Conservation (phyloP, 352 stramenopile genomes). For the Globisporangium ultimum region DNA sequence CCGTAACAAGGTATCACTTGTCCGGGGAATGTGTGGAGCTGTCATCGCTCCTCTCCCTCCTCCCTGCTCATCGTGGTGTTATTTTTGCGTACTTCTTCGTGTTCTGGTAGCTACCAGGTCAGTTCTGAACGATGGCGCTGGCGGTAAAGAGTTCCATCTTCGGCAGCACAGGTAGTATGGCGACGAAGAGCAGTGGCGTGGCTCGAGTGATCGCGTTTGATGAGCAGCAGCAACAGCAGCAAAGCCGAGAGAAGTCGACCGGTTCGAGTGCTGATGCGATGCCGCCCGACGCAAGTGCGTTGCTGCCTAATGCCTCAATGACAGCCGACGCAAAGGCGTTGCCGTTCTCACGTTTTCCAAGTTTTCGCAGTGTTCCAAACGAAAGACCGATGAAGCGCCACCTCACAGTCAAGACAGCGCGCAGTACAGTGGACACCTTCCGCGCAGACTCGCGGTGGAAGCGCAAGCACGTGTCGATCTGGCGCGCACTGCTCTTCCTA, state of each 20-base stretch:
- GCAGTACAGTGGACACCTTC: neutral
- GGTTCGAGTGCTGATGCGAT: too few relatives aligned
- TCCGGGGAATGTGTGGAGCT: too few relatives aligned
- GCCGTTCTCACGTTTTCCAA: too few relatives aligned
- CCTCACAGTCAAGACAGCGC: neutral
- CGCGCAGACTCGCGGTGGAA: constrained; percentile 3
- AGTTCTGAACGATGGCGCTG: neutral
- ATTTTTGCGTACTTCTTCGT: too few relatives aligned
- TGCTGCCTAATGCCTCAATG: neutral
- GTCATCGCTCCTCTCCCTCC: too few relatives aligned
- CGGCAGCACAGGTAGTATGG: neutral
- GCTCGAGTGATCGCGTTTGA: constrained; percentile 1
- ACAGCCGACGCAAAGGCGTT: neutral
- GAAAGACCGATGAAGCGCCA: neutral
- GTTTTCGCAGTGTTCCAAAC: neutral
- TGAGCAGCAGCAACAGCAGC: neutral
- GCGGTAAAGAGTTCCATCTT: constrained; percentile 1
- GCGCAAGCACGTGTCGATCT: constrained; percentile 2
- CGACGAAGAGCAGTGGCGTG: neutral
- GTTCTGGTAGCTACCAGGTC: too few relatives aligned
- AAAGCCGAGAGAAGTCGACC: neutral
- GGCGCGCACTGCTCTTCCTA: constrained; percentile 6
- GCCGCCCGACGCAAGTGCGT: neutral
- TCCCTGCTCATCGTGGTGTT: too few relatives aligned
- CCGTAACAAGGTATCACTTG: too few relatives aligned